phyloP scores from a whole-genome alignment of 805 yeast genomes.

The Saturnispora silvae region DNA sequence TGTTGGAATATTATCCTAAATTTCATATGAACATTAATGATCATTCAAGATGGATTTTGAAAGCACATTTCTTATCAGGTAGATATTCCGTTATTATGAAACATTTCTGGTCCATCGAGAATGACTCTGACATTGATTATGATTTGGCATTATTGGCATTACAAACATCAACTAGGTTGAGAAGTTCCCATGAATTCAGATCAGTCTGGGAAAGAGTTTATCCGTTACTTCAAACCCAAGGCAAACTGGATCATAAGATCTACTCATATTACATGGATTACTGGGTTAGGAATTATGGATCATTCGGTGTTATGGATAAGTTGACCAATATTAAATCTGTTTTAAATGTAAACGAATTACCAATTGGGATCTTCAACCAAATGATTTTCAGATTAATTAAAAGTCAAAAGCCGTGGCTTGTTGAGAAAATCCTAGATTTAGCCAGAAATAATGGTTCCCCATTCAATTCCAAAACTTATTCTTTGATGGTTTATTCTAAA shows the following conservation, averaged over 20 bases:
- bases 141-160: conserved; percentile 16
- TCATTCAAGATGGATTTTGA: conserved; percentile 19
- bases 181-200: conserved; percentile 12
- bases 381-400: conserved; percentile 18
- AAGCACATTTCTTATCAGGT: conserved; percentile 17
- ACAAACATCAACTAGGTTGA: conserved; percentile 16
- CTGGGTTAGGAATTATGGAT: conserved; percentile 13
- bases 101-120: conserved; percentile 10
- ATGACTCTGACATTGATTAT: conserved; percentile 10
- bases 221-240: conserved; percentile 8
- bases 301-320: conserved; percentile 11
- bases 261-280: conserved; percentile 17
- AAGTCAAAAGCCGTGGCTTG: conserved; percentile 13
- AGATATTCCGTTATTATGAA: conserved; percentile 18
- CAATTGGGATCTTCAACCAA: conserved; percentile 19
- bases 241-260: conserved; percentile 12
- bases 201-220: conserved; percentile 15
- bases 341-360: conserved; percentile 11
- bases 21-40: conserved; percentile 13
- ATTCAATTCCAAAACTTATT: conserved; percentile 20
- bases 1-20: conserved; percentile 18
- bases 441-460: conserved; percentile 12
- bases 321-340: conserved; percentile 12
- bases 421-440: conserved; percentile 14
- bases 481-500: conserved; percentile 21